Base-by-base conservation (phyloP, 2,329 filamentous ascomycete species). In the Cladosporium oxysporum region DNA sequence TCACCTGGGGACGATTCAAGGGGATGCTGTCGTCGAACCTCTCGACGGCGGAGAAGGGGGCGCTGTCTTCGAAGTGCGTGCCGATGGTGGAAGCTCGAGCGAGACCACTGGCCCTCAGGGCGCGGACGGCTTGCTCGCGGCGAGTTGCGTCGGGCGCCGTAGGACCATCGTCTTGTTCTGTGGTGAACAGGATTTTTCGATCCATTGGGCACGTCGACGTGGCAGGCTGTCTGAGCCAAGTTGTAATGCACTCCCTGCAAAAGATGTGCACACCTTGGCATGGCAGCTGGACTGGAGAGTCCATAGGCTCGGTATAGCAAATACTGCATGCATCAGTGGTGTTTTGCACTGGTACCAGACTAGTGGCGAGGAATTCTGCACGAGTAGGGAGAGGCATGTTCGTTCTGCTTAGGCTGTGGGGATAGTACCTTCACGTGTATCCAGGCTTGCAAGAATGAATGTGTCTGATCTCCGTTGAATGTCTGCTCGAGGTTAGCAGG, bases 211-310 rank as follows among this genome's bases (percentile, higher is more conserved):
- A 55, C 8, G 41, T 47, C 7, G 16, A 55, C 18, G 28, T 33
- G 12, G 49, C 21, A 18, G 52, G 31, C 12, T 55, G 28, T 8
- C 12, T 44, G n/a, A 66, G 53, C 60, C 65, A 66, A 31, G 41
- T 28, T 2, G 49, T 58, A 47, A 66, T 64, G 60, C 65, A 66
- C 8, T 29, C 29, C 5, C 31, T 49, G 65, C 65, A 66, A 53
- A 63, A 64, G 53, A 59, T 26, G 28, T 66, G 65, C 23, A 26
- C 23, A 26, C 23, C 23, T 2, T 58, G 26, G 44, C 65, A 66
- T 4, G 65, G 29, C 0, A 57, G 7, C 10, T 33, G 16, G 33
- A 66, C 65, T 1, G 65, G 60, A 1, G 18, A 11, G 10, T 35
- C 18, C 59, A 64, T 63, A 6, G 58, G 49, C 21, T 64, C 61